Conservation (phyloP, 495 filamentous ascomycete genomes). For the Aspergillus nidulans region DNA sequence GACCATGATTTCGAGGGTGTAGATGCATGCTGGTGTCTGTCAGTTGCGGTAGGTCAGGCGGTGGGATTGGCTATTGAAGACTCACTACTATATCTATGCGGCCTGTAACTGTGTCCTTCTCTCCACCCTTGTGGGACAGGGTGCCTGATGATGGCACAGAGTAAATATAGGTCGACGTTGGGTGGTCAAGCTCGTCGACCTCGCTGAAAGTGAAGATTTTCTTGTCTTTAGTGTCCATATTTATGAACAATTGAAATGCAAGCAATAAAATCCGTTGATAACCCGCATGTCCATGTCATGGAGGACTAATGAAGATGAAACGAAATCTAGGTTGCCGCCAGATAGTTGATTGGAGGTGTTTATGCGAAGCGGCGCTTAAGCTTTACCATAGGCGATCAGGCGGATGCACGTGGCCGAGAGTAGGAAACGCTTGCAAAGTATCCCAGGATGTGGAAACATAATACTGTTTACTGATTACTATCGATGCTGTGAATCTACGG, state of each 20-base stretch:
- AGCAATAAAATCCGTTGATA: not conserved
- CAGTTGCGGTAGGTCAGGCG: not conserved
- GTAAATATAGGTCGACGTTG: slow-evolving; percentile 36
- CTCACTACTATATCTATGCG: slow-evolving; percentile 37
- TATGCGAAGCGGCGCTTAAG: not conserved
- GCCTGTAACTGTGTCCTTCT: slow-evolving; percentile 6
- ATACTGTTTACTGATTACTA: too few relatives aligned
- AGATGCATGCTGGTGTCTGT: slow-evolving; percentile 14
- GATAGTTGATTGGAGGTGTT: not conserved
- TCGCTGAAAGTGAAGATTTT: slow-evolving; percentile 29
- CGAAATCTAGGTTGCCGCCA: not conserved
- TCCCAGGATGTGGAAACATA: not conserved
- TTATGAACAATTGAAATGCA: not conserved
- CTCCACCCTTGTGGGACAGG: not conserved
- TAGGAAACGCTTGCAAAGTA: not conserved
- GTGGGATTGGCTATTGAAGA: not conserved
- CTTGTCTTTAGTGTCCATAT: slow-evolving; percentile 19
- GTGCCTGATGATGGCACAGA: slow-evolving; percentile 18
- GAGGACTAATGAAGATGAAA: not conserved
- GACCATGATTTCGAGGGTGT: slow-evolving; percentile 27
- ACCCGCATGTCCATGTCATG: not conserved
- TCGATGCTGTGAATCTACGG: too few relatives aligned
- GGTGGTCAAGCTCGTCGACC: slow-evolving; percentile 35
- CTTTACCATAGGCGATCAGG: not conserved
- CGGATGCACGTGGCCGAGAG: slow-evolving; percentile 8